These are phyloP conservation scores for Quambalaria eucalypti DNA, from an alignment of 1,284 basidiomycete species.

Conservation along the genomic window DNA sequence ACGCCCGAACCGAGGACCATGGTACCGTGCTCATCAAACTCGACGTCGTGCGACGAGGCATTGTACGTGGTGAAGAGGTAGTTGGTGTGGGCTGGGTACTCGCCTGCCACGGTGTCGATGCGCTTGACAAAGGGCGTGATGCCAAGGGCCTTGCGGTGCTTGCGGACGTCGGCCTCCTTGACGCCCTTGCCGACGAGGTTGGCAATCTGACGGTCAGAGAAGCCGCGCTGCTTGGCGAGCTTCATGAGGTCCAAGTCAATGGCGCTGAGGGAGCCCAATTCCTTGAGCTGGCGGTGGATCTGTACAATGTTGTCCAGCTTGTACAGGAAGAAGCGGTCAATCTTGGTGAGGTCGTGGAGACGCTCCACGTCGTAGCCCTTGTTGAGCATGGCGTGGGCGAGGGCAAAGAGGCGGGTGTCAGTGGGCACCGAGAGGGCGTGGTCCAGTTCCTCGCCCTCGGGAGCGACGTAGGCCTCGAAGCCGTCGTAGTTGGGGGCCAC, in stretches of 20 bases:
- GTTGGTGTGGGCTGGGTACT: conserved; percentile 97
- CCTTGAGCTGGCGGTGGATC: conserved; percentile 38
- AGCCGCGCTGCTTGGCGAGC: conserved; percentile 53
- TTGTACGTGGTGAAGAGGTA: conserved; percentile 99
- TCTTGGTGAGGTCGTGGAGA: conserved; percentile 89
- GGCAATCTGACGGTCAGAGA: conserved; percentile 87
- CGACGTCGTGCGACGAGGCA: conserved; percentile 87
- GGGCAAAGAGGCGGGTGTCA: conserved; percentile 88
- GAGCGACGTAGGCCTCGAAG: conserved; percentile 62
- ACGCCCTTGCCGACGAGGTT: conserved; percentile 53
- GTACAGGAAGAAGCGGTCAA: conserved; percentile 95
- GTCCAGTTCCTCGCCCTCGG: conserved; percentile 77
- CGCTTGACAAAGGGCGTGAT: conserved; percentile 97
- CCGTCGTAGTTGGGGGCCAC: conserved; percentile 74
- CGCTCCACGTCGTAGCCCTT: conserved; percentile 81
- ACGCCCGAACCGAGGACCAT: conserved; percentile 99
- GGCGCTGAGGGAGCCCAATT: conserved; percentile 54
- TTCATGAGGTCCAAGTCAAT: conserved; percentile 50
- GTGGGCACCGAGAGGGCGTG: conserved; percentile 64
- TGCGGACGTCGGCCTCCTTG: conserved; percentile 70
- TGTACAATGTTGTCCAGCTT: conserved; percentile 92
- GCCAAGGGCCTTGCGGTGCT: conserved; percentile 71
- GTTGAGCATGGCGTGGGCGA: conserved; percentile 94
- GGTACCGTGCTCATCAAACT: conserved; percentile 91
- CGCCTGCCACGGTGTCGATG: conserved; percentile 96